Conservation (phyloP, 805 yeast genomes). For the Kodamaea kaohsiungensis region DNA sequence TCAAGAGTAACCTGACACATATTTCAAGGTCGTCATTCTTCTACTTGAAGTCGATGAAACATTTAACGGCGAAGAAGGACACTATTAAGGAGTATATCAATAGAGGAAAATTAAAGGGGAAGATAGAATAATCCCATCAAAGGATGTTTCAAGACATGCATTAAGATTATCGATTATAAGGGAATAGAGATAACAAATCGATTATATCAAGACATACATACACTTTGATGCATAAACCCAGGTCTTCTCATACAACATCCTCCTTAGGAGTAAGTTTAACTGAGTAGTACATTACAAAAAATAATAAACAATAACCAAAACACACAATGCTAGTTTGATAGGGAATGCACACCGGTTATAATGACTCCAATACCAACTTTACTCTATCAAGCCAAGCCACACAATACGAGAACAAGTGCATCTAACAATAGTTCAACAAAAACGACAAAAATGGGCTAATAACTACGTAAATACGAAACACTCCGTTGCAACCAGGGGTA, state of each 20-base stretch:
- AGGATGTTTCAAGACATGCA: too few relatives aligned
- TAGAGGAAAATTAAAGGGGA: too few relatives aligned
- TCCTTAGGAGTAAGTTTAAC: background rate
- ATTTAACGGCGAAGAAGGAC: constrained; percentile 42
- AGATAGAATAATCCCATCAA: too few relatives aligned
- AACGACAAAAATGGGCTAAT: background rate
- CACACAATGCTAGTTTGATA: background rate
- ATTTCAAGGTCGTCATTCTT: constrained; percentile 35
- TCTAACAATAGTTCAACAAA: background rate
- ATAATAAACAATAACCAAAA: too few relatives aligned
- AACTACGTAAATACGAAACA: background rate
- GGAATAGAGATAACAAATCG: background rate
- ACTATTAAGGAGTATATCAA: constrained; percentile 18
- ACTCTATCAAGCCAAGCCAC: background rate
- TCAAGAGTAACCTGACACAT: constrained; percentile 33
- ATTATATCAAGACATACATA: background rate
- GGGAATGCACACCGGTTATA: background rate
- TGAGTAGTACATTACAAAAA: background rate
- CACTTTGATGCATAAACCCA: background rate
- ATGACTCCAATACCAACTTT: background rate
- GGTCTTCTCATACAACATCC: background rate
- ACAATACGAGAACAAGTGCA: background rate
- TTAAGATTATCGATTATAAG: too few relatives aligned
- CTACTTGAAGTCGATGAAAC: constrained; percentile 39
- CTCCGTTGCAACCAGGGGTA: constrained; percentile 3